phyloP scores from a whole-genome alignment of 176 grass and related monocot genomes.

The Lolium multiflorum region DNA sequence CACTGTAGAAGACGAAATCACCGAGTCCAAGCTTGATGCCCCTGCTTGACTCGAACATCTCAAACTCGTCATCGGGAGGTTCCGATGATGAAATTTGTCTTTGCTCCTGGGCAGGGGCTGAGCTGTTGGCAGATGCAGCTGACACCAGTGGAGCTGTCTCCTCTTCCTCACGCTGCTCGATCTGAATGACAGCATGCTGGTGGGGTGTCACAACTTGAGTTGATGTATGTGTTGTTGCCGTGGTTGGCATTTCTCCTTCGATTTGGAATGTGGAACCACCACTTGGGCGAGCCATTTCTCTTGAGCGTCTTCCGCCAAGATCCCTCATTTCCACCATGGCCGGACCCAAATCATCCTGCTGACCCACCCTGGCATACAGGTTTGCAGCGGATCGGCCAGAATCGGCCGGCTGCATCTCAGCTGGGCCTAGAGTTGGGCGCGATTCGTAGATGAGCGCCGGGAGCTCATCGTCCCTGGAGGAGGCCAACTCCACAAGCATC shows the following conservation, averaged over 20 bases:
- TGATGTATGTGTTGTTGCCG: slow-evolving; percentile 15
- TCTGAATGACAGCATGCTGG: slow-evolving; percentile 58
- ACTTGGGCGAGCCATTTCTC: slow-evolving; percentile 28
- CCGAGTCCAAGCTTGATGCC: slow-evolving; percentile 93
- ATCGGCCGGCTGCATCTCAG: slow-evolving; percentile 54
- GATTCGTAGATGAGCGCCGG: slow-evolving; percentile 93
- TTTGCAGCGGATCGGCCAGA: neutral
- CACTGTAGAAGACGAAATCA: slow-evolving; percentile 98
- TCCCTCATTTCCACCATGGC: slow-evolving; percentile 58
- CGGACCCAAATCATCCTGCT: slow-evolving; percentile 36
- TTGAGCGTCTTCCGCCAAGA: slow-evolving; percentile 25
- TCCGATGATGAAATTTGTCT: slow-evolving; percentile 34
- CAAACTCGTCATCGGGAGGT: slow-evolving; percentile 47
- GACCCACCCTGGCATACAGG: slow-evolving; percentile 41
- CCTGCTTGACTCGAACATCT: slow-evolving; percentile 77
- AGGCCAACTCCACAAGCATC: slow-evolving; percentile 93
- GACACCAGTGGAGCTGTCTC: slow-evolving; percentile 61
- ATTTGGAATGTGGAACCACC: slow-evolving; percentile 13
- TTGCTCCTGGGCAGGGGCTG: slow-evolving; percentile 26
- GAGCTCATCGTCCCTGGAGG: slow-evolving; percentile 89
- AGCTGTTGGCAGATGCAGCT: slow-evolving; percentile 28
- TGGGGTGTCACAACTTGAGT: slow-evolving; percentile 46
- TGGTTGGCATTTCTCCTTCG: neutral
- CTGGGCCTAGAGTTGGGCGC: slow-evolving; percentile 55
- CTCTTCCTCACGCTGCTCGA: slow-evolving; percentile 52